A percentile compares a stretch with the other conserved stretches of the same genome.
These are phyloP conservation scores for Lithospermum erythrorhizon DNA, from an alignment of 257 asterid species.

Conservation along the genomic window DNA sequence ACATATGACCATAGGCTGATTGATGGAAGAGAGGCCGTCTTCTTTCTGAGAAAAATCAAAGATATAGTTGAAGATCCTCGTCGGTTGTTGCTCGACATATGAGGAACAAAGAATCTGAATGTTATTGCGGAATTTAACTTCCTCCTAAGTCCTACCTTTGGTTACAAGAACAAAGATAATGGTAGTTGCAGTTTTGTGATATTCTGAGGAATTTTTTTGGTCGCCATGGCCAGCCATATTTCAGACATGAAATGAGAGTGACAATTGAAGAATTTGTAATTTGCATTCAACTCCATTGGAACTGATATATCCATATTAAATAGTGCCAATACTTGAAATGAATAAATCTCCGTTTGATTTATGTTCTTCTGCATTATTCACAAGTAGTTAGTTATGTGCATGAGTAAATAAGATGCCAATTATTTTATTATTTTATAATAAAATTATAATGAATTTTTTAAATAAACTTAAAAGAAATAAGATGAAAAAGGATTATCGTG, in stretches of 20 bases:
- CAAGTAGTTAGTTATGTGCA: too few species aligned
- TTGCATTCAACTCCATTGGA: not conserved
- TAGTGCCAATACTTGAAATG: too few species aligned
- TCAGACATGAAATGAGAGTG: constrained; percentile 12
- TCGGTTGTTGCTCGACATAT: constrained; percentile 74
- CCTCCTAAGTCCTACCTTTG: not conserved
- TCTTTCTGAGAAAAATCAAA: constrained; percentile 81
- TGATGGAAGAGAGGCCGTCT: constrained; percentile 96
- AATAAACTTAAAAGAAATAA: too few species aligned
- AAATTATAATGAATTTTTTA: too few species aligned
- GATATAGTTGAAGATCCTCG: constrained; percentile 99
- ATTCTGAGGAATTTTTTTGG: not conserved
- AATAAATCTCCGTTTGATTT: too few species aligned
- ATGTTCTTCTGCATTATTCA: too few species aligned
- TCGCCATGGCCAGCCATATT: constrained; percentile 17
- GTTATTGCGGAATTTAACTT: not conserved
- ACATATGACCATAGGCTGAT: constrained; percentile 95
- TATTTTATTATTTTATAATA: too few species aligned
- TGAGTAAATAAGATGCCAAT: too few species aligned
- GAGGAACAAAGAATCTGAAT: constrained; percentile 14
- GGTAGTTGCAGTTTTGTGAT: not conserved
- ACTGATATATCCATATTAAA: too few species aligned
- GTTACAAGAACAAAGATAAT: constrained; percentile 5
- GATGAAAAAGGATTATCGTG: too few species aligned
- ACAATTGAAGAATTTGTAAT: not conserved